phyloP scores from a whole-genome alignment of 345 rosid genomes.

The Salix suchowensis region DNA sequence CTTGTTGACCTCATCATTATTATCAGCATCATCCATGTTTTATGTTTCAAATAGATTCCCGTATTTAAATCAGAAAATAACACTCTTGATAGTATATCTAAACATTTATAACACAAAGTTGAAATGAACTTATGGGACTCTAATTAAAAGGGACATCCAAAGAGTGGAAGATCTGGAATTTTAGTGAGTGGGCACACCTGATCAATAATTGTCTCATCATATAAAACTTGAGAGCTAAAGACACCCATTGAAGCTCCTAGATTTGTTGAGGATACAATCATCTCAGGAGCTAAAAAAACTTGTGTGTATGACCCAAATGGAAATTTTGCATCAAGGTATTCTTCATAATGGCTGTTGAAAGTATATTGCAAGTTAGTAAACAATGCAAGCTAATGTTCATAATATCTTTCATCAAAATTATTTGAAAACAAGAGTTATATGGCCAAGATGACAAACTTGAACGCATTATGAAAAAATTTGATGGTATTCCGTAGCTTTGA shows the following conservation, averaged over 20 bases:
- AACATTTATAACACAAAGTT: neutral
- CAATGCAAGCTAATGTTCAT: neutral
- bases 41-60: too few relatives aligned
- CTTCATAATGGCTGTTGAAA: constrained; percentile 77
- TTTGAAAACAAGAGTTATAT: neutral
- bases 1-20: neutral
- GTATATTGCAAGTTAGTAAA: constrained; percentile 19
- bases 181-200: constrained; percentile 49
- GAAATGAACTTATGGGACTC: too few relatives aligned
- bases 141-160: too few relatives aligned
- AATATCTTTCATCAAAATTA: neutral
- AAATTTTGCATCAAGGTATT: constrained; percentile 77
- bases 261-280: constrained; percentile 63
- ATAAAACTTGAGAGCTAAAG: constrained; percentile 75
- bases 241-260: constrained; percentile 81
- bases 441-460: constrained; percentile 51
- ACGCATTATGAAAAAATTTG: constrained; percentile 80
- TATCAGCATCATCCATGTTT: too few relatives aligned
- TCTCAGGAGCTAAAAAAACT: constrained; percentile 81
- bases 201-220: constrained; percentile 85
- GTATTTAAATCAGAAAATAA: neutral
- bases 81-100: neutral
- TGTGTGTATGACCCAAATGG: constrained; percentile 94
- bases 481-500: constrained; percentile 66
- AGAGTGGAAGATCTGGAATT: neutral